A percentile compares a stretch with the other conserved stretches of the same genome.
phyloP scores from a whole-genome alignment of 148 eudicot species.

The Drosera capensis region DNA sequence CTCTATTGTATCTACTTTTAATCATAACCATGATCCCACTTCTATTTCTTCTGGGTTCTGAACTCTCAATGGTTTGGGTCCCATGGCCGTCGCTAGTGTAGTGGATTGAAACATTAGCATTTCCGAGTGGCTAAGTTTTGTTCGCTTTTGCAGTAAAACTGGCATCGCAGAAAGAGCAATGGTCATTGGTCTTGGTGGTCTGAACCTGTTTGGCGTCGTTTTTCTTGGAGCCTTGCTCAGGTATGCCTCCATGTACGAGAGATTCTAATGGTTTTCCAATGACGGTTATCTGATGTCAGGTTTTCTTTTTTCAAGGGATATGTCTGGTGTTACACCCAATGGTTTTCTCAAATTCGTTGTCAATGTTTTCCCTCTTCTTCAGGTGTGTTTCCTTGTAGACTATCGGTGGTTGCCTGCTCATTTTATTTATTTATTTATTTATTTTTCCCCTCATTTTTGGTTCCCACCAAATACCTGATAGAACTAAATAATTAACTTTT shows the following conservation, averaged over 20 bases:
- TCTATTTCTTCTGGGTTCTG: too few relatives aligned
- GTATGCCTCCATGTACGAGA: conserved; percentile 25
- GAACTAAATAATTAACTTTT: too few relatives aligned
- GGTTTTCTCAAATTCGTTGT: conserved; percentile 69
- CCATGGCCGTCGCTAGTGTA: too few relatives aligned
- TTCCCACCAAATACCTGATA: too few relatives aligned
- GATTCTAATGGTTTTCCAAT: conserved; percentile 5
- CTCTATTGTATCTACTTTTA: too few relatives aligned
- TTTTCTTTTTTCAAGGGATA: conserved; percentile 34
- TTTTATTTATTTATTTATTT: too few relatives aligned
- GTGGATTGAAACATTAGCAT: too few relatives aligned
- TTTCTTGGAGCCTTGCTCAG: conserved; percentile 70
- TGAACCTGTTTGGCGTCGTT: conserved; percentile 80
- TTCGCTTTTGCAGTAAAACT: conserved; percentile 58
- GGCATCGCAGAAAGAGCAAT: conserved; percentile 64
- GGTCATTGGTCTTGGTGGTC: conserved; percentile 82
- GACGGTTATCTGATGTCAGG: not conserved
- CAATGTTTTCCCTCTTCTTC: conserved; percentile 69
- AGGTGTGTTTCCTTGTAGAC: conserved; percentile 45
- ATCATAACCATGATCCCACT: too few relatives aligned
- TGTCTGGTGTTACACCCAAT: conserved; percentile 36
- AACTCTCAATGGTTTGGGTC: too few relatives aligned
- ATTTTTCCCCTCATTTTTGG: too few relatives aligned
- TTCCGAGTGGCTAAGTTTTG: not conserved
- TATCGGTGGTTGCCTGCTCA: too few relatives aligned